Evolutionary conservation across 148 eudicot genomes (phyloP).

Genomic region (Camellia granthamiana): DNA sequence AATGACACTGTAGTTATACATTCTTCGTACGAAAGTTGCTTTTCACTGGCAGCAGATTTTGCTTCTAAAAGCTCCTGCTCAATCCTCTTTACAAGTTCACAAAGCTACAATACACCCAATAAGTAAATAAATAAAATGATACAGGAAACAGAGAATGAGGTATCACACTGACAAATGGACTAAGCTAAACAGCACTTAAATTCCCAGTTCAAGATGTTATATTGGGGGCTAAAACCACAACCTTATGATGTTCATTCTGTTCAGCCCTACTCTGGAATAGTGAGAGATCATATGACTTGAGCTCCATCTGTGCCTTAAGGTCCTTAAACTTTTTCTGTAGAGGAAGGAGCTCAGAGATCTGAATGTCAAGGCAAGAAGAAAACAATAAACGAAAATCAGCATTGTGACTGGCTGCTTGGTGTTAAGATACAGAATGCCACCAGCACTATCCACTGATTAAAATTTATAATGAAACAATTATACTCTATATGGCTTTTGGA

Average conservation of each 20-base stretch:
- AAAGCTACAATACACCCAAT: slow-evolving; percentile 51
- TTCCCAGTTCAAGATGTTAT: not conserved
- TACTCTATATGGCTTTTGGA: too few species aligned
- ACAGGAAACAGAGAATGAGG: not conserved
- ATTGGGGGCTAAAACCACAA: slow-evolving; percentile 22
- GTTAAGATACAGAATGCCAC: not conserved
- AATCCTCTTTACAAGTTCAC: slow-evolving; percentile 74
- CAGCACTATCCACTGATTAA: too few species aligned
- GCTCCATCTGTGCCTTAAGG: slow-evolving; percentile 68
- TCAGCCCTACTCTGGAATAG: slow-evolving; percentile 74
- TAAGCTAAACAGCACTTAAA: slow-evolving; percentile 1
- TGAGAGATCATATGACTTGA: slow-evolving; percentile 84
- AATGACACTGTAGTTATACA: slow-evolving; percentile 61
- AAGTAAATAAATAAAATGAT: not conserved
- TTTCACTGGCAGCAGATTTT: slow-evolving; percentile 59
- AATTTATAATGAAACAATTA: too few species aligned
- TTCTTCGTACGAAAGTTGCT: slow-evolving; percentile 46
- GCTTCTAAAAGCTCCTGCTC: slow-evolving; percentile 88
- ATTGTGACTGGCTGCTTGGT: not conserved
- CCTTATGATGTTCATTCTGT: slow-evolving; percentile 99
- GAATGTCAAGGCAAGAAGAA: slow-evolving; percentile 16
- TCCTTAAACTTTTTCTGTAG: slow-evolving; percentile 72
- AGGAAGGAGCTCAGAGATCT: slow-evolving; percentile 78
- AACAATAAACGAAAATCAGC: not conserved
- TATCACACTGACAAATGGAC: not conserved